Conservation (phyloP, 345 rosid genomes). For the Angophora floribunda region DNA sequence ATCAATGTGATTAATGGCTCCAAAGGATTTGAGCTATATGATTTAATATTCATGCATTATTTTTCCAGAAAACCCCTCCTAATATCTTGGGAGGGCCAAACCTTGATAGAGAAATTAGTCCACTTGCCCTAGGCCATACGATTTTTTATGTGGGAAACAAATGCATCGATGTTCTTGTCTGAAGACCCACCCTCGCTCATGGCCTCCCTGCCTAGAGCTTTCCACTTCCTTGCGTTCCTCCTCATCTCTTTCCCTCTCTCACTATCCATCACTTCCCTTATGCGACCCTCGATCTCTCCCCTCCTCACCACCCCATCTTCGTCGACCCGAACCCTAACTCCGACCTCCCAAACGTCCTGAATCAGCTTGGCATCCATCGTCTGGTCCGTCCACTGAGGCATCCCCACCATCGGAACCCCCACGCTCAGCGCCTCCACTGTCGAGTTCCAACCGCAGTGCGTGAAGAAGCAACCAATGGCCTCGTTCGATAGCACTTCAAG, state of each 20-base stretch:
- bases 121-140: background rate
- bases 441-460: slow-evolving; percentile 61
- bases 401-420: slow-evolving; percentile 8
- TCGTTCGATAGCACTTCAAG: slow-evolving; percentile 29
- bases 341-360: slow-evolving; percentile 52
- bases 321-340: slow-evolving; percentile 36
- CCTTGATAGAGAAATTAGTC: background rate
- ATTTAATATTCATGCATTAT: background rate
- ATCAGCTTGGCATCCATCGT: slow-evolving; percentile 35
- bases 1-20: background rate
- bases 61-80: background rate
- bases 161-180: slow-evolving; percentile 25
- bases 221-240: slow-evolving; percentile 33
- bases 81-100: background rate
- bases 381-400: slow-evolving; percentile 14
- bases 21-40: background rate
- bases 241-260: slow-evolving; percentile 26
- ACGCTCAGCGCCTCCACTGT: slow-evolving; percentile 4
- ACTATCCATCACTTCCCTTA: slow-evolving; percentile 43
- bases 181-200: slow-evolving; percentile 43
- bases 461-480: slow-evolving; percentile 49
- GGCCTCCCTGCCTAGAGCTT: slow-evolving; percentile 27
- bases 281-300: slow-evolving; percentile 38
- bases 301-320: slow-evolving; percentile 38
- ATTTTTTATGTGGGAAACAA: slow-evolving; percentile 9